Conservation (phyloP, 2,329 filamentous ascomycete species). For the Pseudogymnoascus sp. region DNA sequence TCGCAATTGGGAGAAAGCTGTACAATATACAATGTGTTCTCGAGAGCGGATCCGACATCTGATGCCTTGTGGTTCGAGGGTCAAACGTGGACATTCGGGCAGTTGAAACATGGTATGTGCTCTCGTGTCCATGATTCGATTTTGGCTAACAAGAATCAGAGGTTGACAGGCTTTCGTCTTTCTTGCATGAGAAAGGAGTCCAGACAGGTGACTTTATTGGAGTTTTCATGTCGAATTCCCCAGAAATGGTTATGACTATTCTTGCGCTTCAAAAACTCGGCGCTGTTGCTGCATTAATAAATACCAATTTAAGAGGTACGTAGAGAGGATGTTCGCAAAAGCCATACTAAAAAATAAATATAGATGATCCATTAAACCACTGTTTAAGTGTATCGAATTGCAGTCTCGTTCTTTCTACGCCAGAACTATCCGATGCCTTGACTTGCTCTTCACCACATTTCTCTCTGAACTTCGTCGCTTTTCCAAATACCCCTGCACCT, state of each 20-base stretch:
- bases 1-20: constrained; percentile 30
- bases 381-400: constrained; percentile 35
- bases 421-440: constrained; percentile 32
- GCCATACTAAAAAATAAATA: background rate
- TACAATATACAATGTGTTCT: constrained; percentile 35
- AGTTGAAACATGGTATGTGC: constrained; percentile 33
- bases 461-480: constrained; percentile 31
- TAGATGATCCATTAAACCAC: constrained; percentile 36
- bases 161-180: constrained; percentile 35
- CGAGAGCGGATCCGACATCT: constrained; percentile 30
- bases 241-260: constrained; percentile 37
- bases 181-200: constrained; percentile 31
- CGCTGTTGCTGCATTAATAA: constrained; percentile 37
- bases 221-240: constrained; percentile 40
- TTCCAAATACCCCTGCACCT: constrained; percentile 18
- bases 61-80: constrained; percentile 41
- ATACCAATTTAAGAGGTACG: constrained; percentile 37
- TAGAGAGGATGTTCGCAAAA: background rate
- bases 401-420: constrained; percentile 35
- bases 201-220: constrained; percentile 34
- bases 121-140: background rate
- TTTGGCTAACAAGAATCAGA: constrained; percentile 24
- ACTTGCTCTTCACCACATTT: constrained; percentile 26
- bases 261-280: constrained; percentile 39
- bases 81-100: constrained; percentile 37